Conservation (phyloP, 2,329 filamentous ascomycete species). For the Aspergillus fructus region DNA sequence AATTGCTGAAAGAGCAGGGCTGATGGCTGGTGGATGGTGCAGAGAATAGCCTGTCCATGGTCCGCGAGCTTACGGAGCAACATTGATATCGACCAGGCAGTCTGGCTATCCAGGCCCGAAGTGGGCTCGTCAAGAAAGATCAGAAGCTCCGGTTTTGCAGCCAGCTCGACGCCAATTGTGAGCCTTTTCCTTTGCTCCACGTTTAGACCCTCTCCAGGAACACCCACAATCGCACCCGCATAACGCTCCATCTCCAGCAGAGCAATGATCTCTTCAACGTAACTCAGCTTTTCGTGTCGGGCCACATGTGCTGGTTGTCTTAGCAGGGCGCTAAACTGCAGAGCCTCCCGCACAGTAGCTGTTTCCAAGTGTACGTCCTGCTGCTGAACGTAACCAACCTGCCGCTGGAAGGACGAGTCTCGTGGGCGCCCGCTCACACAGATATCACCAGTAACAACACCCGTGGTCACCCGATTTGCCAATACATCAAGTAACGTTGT, state of each 20-base stretch:
- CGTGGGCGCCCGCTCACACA: slow-evolving; percentile 71
- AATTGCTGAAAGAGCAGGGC: slow-evolving; percentile 91
- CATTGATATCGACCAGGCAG: slow-evolving; percentile 87
- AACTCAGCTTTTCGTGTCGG: slow-evolving; percentile 74
- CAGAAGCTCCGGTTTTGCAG: slow-evolving; percentile 83
- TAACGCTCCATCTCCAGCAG: slow-evolving; percentile 87
- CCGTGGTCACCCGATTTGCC: slow-evolving; percentile 82
- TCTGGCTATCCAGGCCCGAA: slow-evolving; percentile 88
- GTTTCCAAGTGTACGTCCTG: slow-evolving; percentile 86
- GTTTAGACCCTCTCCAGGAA: slow-evolving; percentile 66
- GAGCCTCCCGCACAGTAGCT: slow-evolving; percentile 81
- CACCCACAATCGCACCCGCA: slow-evolving; percentile 85
- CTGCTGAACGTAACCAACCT: slow-evolving; percentile 89
- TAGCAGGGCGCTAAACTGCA: slow-evolving; percentile 81
- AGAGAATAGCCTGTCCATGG: slow-evolving; percentile 88
- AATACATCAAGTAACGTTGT: slow-evolving; percentile 86
- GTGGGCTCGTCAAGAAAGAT: slow-evolving; percentile 95
- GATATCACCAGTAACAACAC: slow-evolving; percentile 85
- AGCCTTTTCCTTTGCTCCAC: slow-evolving; percentile 70
- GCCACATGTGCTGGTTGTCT: slow-evolving; percentile 77
- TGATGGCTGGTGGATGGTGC: slow-evolving; percentile 93
- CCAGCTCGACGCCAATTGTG: slow-evolving; percentile 94
- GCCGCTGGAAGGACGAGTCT: slow-evolving; percentile 82
- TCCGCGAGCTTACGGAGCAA: slow-evolving; percentile 86
- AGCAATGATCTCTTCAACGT: slow-evolving; percentile 87